Evolutionary conservation across 2,329 filamentous ascomycete genomes (phyloP).

Genomic region (Penicillium rolfsii): DNA sequence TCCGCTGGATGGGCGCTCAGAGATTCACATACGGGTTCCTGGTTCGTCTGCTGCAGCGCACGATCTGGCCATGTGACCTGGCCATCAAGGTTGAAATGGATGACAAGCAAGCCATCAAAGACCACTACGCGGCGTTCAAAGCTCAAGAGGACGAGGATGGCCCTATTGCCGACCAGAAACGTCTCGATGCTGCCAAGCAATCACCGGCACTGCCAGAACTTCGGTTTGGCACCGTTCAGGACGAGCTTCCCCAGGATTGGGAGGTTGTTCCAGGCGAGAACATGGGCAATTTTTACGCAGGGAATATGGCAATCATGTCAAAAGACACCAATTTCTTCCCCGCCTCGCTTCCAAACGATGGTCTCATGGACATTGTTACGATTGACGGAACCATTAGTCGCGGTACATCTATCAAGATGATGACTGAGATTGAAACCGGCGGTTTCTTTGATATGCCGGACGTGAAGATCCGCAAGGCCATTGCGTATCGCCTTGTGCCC

Average conservation of each 20-base stretch:
- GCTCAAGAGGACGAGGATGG: constrained; percentile 40
- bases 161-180: constrained; percentile 18
- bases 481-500: constrained; percentile 84
- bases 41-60: constrained; percentile 73
- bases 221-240: constrained; percentile 77
- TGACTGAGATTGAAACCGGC: constrained; percentile 72
- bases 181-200: constrained; percentile 45
- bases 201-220: constrained; percentile 69
- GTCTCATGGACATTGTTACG: constrained; percentile 80
- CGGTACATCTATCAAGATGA: constrained; percentile 66
- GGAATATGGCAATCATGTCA: constrained; percentile 94
- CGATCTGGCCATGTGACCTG: constrained; percentile 84
- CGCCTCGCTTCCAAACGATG: constrained; percentile 79
- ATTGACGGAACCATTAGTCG: constrained; percentile 76
- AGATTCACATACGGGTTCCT: constrained; percentile 86
- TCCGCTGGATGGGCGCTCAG: constrained; percentile 88
- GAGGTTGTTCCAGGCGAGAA: constrained; percentile 72
- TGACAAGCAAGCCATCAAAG: constrained; percentile 72
- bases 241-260: constrained; percentile 78
- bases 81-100: constrained; percentile 80
- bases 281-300: constrained; percentile 89
- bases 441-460: constrained; percentile 78
- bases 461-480: constrained; percentile 80
- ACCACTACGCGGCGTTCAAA: constrained; percentile 64
- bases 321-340: constrained; percentile 82